A percentile compares a stretch with the other conserved stretches of the same genome.
phyloP scores from a whole-genome alignment of 768 basidiomycete species.

The Leucocoprinus birnbaumii region DNA sequence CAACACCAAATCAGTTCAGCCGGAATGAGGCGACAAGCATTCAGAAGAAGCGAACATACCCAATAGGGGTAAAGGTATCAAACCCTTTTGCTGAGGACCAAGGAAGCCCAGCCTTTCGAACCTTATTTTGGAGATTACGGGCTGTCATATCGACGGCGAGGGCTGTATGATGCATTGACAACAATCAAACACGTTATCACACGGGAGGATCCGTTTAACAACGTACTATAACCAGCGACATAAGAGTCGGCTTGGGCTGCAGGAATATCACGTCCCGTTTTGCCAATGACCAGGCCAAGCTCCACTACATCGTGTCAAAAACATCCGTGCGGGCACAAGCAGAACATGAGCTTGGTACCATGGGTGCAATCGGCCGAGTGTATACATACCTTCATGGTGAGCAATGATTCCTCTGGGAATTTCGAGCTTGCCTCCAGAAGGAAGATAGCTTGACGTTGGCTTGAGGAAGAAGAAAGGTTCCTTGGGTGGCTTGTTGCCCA shows the following conservation, averaged over 20 bases:
- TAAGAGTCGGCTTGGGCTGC: constrained; percentile 69
- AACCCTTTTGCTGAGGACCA: constrained; percentile 98
- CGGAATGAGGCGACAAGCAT: background rate
- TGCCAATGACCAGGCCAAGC: constrained; percentile 95
- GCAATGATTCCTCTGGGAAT: constrained; percentile 81
- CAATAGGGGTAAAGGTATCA: constrained; percentile 92
- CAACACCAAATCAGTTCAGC: background rate
- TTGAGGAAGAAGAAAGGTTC: constrained; percentile 99
- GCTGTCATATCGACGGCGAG: constrained; percentile 96
- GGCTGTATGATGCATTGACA: constrained; percentile 44
- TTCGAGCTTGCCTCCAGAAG: constrained; percentile 76
- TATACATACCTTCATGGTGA: constrained; percentile 81
- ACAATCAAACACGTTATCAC: constrained; percentile 1
- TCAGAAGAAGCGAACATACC: constrained; percentile 42
- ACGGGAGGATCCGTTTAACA: background rate
- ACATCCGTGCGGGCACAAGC: background rate
- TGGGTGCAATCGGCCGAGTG: background rate
- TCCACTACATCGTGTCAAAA: constrained; percentile 64
- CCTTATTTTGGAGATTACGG: constrained; percentile 90
- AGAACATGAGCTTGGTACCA: too few relatives aligned
- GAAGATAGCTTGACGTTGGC: constrained; percentile 87
- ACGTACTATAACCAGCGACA: constrained; percentile 89
- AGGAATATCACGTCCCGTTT: constrained; percentile 78
- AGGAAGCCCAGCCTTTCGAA: constrained; percentile 91
- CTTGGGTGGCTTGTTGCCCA: constrained; percentile 83